These are phyloP conservation scores for Fraxinus quadrangulata DNA, from an alignment of 257 asterid genomes.

Conservation along the genomic window DNA sequence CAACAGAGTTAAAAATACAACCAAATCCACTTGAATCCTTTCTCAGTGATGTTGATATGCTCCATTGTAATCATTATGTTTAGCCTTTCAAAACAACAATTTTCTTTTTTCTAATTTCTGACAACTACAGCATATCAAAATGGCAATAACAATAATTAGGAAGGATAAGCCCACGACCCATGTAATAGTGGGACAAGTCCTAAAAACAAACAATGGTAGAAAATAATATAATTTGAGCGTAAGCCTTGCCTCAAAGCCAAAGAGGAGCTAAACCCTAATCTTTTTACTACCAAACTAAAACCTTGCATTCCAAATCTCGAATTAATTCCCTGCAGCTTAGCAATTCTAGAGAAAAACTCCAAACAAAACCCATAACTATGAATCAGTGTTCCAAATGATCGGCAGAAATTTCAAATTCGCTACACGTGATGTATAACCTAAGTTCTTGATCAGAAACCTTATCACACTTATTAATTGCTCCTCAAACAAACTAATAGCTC, in stretches of 20 bases:
- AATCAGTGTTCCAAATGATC: neutral
- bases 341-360: neutral
- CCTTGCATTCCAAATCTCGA: neutral
- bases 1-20: neutral
- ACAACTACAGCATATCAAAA: neutral
- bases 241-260: neutral
- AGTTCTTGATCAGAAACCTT: constrained; percentile 4
- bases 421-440: constrained; percentile 16
- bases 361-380: no score
- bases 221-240: neutral
- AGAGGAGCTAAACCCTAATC: neutral
- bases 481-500: constrained; percentile 16
- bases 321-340: neutral
- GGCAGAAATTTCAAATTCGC: neutral
- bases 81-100: no score
- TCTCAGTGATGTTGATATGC: neutral
- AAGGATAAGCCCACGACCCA: neutral
- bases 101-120: neutral
- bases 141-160: neutral
- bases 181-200: neutral
- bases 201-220: neutral
- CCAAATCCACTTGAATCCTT: neutral
- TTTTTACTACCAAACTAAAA: neutral
- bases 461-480: constrained; percentile 13
- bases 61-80: neutral